These are phyloP conservation scores for Clonostachys rhizophaga DNA, from an alignment of 2,329 filamentous ascomycete genomes.

Conservation along the genomic window DNA sequence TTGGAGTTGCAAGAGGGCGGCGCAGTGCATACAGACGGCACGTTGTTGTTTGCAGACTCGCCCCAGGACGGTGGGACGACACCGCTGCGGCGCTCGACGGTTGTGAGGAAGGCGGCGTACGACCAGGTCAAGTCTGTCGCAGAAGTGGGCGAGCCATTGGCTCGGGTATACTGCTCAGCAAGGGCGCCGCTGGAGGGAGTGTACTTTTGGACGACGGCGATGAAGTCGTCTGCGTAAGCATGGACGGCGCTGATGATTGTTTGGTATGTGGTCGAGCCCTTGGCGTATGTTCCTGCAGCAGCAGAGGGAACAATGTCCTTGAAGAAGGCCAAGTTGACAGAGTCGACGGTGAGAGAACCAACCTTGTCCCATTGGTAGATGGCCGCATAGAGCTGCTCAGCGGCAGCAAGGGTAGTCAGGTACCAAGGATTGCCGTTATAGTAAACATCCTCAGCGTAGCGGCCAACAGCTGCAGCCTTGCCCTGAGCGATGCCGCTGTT, in stretches of 20 bases:
- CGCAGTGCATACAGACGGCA: constrained; percentile 1
- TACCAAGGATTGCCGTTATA: constrained; percentile 82
- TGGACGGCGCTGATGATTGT: constrained; percentile 52
- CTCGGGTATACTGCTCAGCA: constrained; percentile 61
- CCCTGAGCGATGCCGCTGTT: constrained; percentile 61
- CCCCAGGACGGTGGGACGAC: constrained; percentile 54
- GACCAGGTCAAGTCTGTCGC: constrained; percentile 70
- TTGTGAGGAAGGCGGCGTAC: constrained; percentile 65
- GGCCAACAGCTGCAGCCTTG: constrained; percentile 56
- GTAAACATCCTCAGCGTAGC: constrained; percentile 71
- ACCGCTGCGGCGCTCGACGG: constrained; percentile 49
- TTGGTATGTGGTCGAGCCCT: constrained; percentile 39
- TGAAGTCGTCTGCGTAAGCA: constrained; percentile 56
- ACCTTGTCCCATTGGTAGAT: constrained; percentile 64
- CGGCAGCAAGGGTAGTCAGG: constrained; percentile 69
- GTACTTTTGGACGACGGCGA: constrained; percentile 59
- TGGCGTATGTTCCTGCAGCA: constrained; percentile 56
- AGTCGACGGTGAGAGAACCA: constrained; percentile 60
- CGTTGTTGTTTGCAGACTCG: background rate
- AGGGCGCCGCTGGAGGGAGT: constrained; percentile 57
- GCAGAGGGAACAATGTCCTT: constrained; percentile 54
- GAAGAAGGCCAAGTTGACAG: constrained; percentile 68
- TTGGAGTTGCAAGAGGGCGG: constrained; percentile 13
- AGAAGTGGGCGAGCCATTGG: constrained; percentile 49
- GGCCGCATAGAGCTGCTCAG: constrained; percentile 76